Base-by-base conservation (phyloP, 306 rosid species). In the Prunus mume region DNA sequence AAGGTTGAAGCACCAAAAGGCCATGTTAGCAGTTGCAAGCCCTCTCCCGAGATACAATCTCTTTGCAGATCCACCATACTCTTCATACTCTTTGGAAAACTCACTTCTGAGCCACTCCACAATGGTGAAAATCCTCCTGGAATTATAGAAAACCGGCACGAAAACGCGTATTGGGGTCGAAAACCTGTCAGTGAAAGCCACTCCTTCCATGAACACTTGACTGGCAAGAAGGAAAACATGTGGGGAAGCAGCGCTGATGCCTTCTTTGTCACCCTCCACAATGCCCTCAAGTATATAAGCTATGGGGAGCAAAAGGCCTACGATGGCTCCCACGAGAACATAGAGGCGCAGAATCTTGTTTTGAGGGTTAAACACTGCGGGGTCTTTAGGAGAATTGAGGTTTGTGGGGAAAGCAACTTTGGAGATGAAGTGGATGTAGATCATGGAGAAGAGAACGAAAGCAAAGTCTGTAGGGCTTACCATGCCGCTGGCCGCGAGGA, bases 181-280 rank as follows among this genome's bases (percentile, higher is more conserved):
- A 55, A 91, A 92, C 4, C 81, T 38, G 20, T 69, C 88, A 0
- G 82, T 73, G 78, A 80, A 83, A 4, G 88, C 90, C 20, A 92
- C 45, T 4, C 97, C 99, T 82, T 95, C 99, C 97, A 92, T 87
- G 85, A 95, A 92, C 18, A 89, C 87, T 73, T 91, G 99, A 61
- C 97, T 92, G 0, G 97, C 86, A 66, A 96, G 81, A 11, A 92
- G 91, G 32, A 96, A 91, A 61, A 96, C 87, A 67, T 96, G 99
- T 5, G 99, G 97, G 57, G 91, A 71, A 8, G 99, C 99, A 1
- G 96, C 98, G 30, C 87, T 85, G 57, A 92, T 88, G 13, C 97
- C 99, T 81, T 91, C 83, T 62, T 87, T 87, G 77, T 96, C 98
- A 34, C 95, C 93, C 24, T 87, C 89, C 68, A 84, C 78, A 41